Percentiles rank a stretch among this genome's conserved stretches.
These are phyloP conservation scores for Boletus fagicola DNA, from an alignment of 768 basidiomycete genomes.

Conservation along the genomic window DNA sequence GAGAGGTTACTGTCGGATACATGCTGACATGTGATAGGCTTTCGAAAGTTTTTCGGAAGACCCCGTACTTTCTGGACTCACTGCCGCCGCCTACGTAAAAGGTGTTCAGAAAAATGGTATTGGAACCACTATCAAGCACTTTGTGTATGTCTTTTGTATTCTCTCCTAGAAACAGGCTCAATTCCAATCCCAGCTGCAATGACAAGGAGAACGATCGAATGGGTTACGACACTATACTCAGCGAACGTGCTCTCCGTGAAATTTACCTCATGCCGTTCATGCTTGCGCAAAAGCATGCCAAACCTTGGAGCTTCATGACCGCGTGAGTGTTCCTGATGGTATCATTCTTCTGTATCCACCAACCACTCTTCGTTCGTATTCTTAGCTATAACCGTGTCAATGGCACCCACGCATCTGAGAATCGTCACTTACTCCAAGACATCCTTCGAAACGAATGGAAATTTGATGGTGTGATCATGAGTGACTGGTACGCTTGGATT, in stretches of 20 bases:
- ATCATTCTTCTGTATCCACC: not conserved
- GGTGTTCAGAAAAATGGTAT: constrained; percentile 78
- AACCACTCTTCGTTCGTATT: constrained; percentile 1
- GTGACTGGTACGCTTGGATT: constrained; percentile 60
- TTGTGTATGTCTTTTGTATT: constrained; percentile 47
- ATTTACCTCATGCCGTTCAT: constrained; percentile 64
- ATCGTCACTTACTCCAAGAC: constrained; percentile 53
- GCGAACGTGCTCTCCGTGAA: constrained; percentile 53
- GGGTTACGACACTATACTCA: constrained; percentile 53
- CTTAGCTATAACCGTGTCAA: constrained; percentile 72
- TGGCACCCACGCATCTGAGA: constrained; percentile 70
- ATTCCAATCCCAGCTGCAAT: constrained; percentile 48
- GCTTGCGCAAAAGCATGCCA: constrained; percentile 48
- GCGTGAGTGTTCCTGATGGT: constrained; percentile 41
- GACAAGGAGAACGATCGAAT: constrained; percentile 80
- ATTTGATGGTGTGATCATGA: constrained; percentile 73
- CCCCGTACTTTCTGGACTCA: constrained; percentile 66
- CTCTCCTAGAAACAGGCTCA: not conserved
- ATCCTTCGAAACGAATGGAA: constrained; percentile 74
- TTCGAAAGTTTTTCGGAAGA: constrained; percentile 83
- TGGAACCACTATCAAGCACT: constrained; percentile 78
- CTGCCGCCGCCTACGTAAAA: constrained; percentile 71
- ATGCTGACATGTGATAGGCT: constrained; percentile 39
- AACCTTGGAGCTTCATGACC: constrained; percentile 62
- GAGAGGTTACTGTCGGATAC: not conserved